Evolutionary conservation across 768 basidiomycete genomes (phyloP), one percentile per base, ranked within the genome.

Genomic region (Strobilomyces confusus): DNA sequence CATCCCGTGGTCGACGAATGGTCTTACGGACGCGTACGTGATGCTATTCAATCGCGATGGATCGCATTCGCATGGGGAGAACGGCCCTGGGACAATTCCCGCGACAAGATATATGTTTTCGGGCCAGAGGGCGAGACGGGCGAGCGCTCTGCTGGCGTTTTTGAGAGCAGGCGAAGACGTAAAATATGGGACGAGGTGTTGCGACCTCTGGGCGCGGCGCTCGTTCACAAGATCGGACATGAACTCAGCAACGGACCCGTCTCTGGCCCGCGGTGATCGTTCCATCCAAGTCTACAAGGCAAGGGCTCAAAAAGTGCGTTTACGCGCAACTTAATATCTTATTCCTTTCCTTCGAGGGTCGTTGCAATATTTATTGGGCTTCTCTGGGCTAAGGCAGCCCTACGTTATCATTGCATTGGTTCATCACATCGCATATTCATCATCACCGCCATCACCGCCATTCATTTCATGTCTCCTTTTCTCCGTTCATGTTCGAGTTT

Each of bases 51-150:
- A 66, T 78, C 81, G 57, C 77, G 80, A 38, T 91, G 89, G 89
- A 78, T 90, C 22, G 65, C 82, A 20, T 91, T 91, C 51, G 87
- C 88, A 7, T 67, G 87, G 64, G 87, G 86, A 6, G 82, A 86
- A 64, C 78, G 73, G 4, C 88, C 88, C 9, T 91, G 89, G 87
- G 72, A 71, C 52, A 80, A 78, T 54, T 63, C 68, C 0, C 68
- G 37, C 14, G 80, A 82, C 54, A 86, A 81, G 69, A 79, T 88
- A 44, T 89, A 79, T 65, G 87, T 91, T 19, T 89, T 91, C 58
- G 89, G 89, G 5, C 89, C 89, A 0, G 88, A 90, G 64, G 89
- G 88, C 49, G 89, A 91, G 70, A 81, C 80, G 0, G 89, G 89
- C 43, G 87, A 89, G 67, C 80, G 89, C 44, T 81, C 80, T 14